Evolutionary conservation across 306 rosid species (phyloP), one percentile per base, ranked within the genome.

Genomic region (Argentina anserina): DNA sequence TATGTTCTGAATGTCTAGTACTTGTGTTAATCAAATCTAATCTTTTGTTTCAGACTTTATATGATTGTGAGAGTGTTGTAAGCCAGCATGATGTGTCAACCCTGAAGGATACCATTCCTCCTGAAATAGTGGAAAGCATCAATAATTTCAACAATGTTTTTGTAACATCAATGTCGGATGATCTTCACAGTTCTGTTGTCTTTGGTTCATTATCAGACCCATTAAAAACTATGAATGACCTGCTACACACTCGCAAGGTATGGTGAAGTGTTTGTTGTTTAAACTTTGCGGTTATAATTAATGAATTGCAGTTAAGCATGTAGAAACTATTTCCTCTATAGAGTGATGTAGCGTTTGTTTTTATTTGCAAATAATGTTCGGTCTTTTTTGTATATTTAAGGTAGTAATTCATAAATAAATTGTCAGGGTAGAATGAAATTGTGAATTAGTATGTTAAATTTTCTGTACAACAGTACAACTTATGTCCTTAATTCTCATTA

Each of bases 241-340:
- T 94, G 73, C 83, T 94, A 50, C 92, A 86, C 76, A 89, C 97
- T 43, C 96, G 91, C 11, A 84, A 89, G 97, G 99, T 91, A 86
- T 69, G 37, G 33, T 61, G 47, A 26, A 25, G 5, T 69, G 50
- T 49, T 37, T 61, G 15, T 49, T 17, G 64, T 29, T 72, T 36
- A 34, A 67, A 49, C 67, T 18, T 65, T 17, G 5, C 60, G 34
- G 29, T 72, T 33, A 14, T 58, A 70, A 62, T 42, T 53, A 9
- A 36, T 62, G 7, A 74, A 39, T 25, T 21, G 21, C 17, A 41
- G 29, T 63, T 8, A 2, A n/a, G 9, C 39, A 12, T 28, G 25
- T 25, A 47, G 53, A 42, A 29, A 52, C 72, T 65, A 21, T 36
- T 33, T 39, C 2, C 53, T 71, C 46, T 34, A 28, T 29, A 40